Evolutionary conservation across 306 rosid species (phyloP).

Genomic region (Corylus americana): DNA sequence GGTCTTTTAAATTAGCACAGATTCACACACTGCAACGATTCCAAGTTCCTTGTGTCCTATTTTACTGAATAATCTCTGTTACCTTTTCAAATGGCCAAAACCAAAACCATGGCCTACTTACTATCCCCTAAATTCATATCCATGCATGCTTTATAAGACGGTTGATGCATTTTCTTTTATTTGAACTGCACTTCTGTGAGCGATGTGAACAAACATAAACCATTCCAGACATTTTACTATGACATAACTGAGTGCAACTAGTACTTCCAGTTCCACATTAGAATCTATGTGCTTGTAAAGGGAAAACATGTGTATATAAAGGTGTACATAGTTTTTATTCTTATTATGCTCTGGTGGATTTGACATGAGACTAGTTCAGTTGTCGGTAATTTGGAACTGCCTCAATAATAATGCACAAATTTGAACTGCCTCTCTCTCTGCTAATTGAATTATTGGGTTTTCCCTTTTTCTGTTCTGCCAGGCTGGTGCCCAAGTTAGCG

Average conservation of each 20-base stretch:
- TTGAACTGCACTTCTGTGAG: background rate
- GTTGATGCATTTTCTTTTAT: background rate
- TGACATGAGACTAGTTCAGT: background rate
- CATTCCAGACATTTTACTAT: background rate
- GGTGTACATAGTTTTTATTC: background rate
- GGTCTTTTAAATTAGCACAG: background rate
- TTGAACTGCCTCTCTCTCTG: background rate
- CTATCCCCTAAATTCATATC: background rate
- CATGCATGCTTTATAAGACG: background rate
- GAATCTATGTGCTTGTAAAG: background rate
- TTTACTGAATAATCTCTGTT: background rate
- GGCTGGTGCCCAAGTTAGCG: constrained; percentile 84
- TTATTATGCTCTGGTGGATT: background rate
- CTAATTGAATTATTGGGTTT: constrained; percentile 8
- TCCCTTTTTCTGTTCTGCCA: constrained; percentile 30
- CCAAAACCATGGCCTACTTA: background rate
- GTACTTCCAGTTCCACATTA: background rate
- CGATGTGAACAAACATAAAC: background rate
- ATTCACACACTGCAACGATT: background rate
- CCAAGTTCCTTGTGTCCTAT: background rate
- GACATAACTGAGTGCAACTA: background rate
- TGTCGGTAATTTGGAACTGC: background rate
- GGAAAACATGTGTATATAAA: background rate
- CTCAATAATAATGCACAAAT: background rate
- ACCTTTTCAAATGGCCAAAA: background rate